Evolutionary conservation across 768 basidiomycete species (phyloP).

Genomic region (Lactarius psammicola): DNA sequence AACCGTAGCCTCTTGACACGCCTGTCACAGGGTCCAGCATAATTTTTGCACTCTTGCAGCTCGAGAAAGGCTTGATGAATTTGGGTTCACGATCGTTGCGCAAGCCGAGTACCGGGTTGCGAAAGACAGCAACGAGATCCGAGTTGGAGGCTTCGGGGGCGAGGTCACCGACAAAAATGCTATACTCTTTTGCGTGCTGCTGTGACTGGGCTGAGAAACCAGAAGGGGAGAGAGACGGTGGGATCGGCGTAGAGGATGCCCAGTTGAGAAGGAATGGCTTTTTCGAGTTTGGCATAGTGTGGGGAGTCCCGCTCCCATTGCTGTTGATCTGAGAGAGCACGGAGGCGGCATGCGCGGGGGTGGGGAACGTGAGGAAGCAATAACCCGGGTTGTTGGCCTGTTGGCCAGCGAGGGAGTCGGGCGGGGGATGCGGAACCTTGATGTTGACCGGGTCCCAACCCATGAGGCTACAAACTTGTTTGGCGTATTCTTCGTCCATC

Average conservation of each 20-base stretch:
- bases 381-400: slow-evolving; percentile 84
- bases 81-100: slow-evolving; percentile 85
- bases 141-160: slow-evolving; percentile 92
- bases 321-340: slow-evolving; percentile 67
- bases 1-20: slow-evolving; percentile 87
- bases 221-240: slow-evolving; percentile 36
- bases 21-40: slow-evolving; percentile 92
- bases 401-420: slow-evolving; percentile 56
- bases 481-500: slow-evolving; percentile 97
- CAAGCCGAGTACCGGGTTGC: slow-evolving; percentile 83
- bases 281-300: slow-evolving; percentile 83
- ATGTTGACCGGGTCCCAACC: slow-evolving; percentile 79
- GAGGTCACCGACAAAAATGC: slow-evolving; percentile 92
- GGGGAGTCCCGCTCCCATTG: slow-evolving; percentile 40
- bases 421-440: slow-evolving; percentile 64
- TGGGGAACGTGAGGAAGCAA: slow-evolving; percentile 84
- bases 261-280: slow-evolving; percentile 82
- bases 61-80: slow-evolving; percentile 83
- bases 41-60: slow-evolving; percentile 94
- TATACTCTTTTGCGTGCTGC: slow-evolving; percentile 81
- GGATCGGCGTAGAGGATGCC: slow-evolving; percentile 49
- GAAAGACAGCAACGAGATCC: slow-evolving; percentile 92
- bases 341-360: slow-evolving; percentile 62
- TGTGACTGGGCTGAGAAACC: slow-evolving; percentile 43
- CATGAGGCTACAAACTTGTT: slow-evolving; percentile 83